Evolutionary conservation across 768 basidiomycete genomes (phyloP).

Genomic region (Trametes sanguinea): DNA sequence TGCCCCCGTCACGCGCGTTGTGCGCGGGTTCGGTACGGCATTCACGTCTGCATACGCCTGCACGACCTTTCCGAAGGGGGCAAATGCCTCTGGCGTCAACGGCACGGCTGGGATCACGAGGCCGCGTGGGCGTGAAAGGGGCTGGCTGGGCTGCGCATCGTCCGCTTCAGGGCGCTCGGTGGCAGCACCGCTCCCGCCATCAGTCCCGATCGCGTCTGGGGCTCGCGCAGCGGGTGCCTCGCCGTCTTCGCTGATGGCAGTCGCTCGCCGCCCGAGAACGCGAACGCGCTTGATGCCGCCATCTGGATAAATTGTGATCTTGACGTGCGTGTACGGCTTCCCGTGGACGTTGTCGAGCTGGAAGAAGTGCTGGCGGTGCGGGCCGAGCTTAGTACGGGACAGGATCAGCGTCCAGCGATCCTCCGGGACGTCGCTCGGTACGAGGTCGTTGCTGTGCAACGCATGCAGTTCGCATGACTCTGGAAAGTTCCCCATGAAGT

Average conservation of each 20-base stretch:
- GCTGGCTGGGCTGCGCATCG: neutral
- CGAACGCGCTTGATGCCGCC: constrained; percentile 96
- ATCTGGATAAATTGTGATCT: constrained; percentile 89
- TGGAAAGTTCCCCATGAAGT: constrained; percentile 97
- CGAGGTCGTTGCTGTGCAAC: constrained; percentile 39
- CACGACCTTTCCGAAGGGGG: constrained; percentile 86
- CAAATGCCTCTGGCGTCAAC: constrained; percentile 84
- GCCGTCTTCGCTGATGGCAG: neutral
- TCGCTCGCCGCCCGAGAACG: constrained; percentile 63
- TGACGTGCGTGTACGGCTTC: constrained; percentile 75
- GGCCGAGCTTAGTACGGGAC: constrained; percentile 77
- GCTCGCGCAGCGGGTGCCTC: constrained; percentile 11
- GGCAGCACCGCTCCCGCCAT: constrained; percentile 17
- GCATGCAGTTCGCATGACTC: constrained; percentile 83
- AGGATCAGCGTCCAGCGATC: constrained; percentile 75
- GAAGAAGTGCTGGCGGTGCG: constrained; percentile 89
- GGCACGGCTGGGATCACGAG: constrained; percentile 55
- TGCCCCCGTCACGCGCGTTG: constrained; percentile 72
- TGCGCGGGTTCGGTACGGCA: constrained; percentile 61
- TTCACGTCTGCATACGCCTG: constrained; percentile 78
- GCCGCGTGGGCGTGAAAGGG: constrained; percentile 4
- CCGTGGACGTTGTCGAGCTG: constrained; percentile 68
- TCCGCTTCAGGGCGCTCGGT: neutral
- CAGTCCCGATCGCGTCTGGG: constrained; percentile 10
- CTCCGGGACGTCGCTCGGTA: constrained; percentile 36